These are phyloP conservation scores for Penicillium cinerascens DNA, from an alignment of 495 filamentous ascomycete species.

Conservation along the genomic window DNA sequence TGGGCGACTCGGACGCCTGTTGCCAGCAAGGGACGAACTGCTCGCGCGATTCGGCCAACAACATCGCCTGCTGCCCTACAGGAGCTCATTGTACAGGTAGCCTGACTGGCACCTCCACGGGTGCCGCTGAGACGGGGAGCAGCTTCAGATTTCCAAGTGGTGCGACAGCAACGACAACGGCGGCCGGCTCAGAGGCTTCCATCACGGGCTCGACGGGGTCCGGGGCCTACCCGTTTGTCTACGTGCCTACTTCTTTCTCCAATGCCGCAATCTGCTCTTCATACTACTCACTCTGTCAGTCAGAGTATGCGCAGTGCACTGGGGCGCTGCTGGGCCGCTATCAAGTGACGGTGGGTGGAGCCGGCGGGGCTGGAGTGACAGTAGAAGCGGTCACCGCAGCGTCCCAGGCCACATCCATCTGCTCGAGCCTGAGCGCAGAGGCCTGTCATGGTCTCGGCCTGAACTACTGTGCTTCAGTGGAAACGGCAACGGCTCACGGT, in stretches of 20 bases:
- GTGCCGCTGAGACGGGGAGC: slow-evolving; percentile 22
- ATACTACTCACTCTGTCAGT: slow-evolving; percentile 62
- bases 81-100: slow-evolving; percentile 61
- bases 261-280: slow-evolving; percentile 62
- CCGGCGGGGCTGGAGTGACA: slow-evolving; percentile 55
- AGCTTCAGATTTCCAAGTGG: slow-evolving; percentile 37
- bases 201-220: slow-evolving; percentile 43
- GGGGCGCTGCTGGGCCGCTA: slow-evolving; percentile 51
- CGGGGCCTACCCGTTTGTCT: slow-evolving; percentile 60
- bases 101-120: slow-evolving; percentile 35
- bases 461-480: slow-evolving; percentile 48
- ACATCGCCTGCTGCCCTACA: slow-evolving; percentile 64
- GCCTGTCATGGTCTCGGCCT: slow-evolving; percentile 59
- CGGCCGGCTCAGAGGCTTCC: slow-evolving; percentile 28
- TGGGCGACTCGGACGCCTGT: slow-evolving; percentile 52
- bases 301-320: slow-evolving; percentile 61
- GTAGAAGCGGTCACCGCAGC: slow-evolving; percentile 53
- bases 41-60: slow-evolving; percentile 53
- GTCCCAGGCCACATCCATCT: slow-evolving; percentile 58
- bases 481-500: slow-evolving; percentile 27
- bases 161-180: slow-evolving; percentile 31
- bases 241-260: slow-evolving; percentile 62
- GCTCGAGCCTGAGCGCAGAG: slow-evolving; percentile 57
- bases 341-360: slow-evolving; percentile 42
- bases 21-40: slow-evolving; percentile 53